Evolutionary conservation across 2,329 filamentous ascomycete species (phyloP).

Genomic region (Hansfordia pulvinata): DNA sequence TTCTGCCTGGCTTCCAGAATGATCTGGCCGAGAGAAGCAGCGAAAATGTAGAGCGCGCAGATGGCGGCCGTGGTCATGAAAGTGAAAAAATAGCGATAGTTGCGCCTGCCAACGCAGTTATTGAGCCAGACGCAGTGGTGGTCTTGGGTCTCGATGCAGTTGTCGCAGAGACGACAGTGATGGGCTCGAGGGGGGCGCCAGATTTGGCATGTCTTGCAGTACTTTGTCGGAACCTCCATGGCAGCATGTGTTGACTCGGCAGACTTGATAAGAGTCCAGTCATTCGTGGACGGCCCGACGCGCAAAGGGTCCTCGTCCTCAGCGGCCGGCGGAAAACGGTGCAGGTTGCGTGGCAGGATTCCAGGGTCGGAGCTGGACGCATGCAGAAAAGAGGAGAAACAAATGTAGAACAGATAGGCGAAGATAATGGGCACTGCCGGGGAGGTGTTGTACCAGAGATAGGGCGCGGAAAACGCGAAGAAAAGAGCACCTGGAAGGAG

Average conservation of each 20-base stretch:
- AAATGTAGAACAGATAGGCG: slow-evolving; percentile 82
- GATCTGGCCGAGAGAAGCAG: slow-evolving; percentile 67
- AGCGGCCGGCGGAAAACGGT: slow-evolving; percentile 67
- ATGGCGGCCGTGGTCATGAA: slow-evolving; percentile 75
- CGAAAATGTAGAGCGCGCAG: slow-evolving; percentile 63
- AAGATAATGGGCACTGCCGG: slow-evolving; percentile 83
- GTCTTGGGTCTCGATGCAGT: slow-evolving; percentile 92
- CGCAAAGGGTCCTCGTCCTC: slow-evolving; percentile 69
- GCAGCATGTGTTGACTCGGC: slow-evolving; percentile 62
- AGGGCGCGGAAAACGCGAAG: slow-evolving; percentile 72
- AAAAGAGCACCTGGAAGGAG: slow-evolving; percentile 70
- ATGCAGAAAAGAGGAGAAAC: slow-evolving; percentile 85
- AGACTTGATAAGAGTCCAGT: slow-evolving; percentile 87
- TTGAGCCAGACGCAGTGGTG: slow-evolving; percentile 99
- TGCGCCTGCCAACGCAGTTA: slow-evolving; percentile 91
- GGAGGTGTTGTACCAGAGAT: slow-evolving; percentile 75
- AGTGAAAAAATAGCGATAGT: slow-evolving; percentile 95
- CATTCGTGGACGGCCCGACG: slow-evolving; percentile 73
- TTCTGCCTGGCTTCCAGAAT: slow-evolving; percentile 55
- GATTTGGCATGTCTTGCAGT: slow-evolving; percentile 94
- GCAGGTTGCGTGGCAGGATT: slow-evolving; percentile 83
- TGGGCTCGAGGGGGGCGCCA: slow-evolving; percentile 94
- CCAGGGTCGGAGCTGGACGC: slow-evolving; percentile 88
- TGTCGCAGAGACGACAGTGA: slow-evolving; percentile 93
- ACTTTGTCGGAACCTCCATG: slow-evolving; percentile 97